Percentiles rank a stretch among this genome's conserved stretches.
Evolutionary conservation across 176 grass and related monocot species (phyloP).

Genomic region (Eragrostis nindensis): DNA sequence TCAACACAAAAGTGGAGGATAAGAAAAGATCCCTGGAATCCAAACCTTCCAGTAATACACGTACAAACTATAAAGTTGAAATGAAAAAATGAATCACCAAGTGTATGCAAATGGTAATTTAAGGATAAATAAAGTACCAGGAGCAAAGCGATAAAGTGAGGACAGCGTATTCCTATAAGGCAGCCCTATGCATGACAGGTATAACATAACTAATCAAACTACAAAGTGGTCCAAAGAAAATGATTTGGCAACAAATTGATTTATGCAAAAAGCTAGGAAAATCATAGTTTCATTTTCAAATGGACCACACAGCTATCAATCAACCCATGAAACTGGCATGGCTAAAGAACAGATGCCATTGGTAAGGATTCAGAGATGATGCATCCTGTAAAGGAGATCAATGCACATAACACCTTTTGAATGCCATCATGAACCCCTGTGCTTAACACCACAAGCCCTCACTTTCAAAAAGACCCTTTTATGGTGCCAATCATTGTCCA

Average conservation of each 20-base stretch:
- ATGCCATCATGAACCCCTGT: conserved; percentile 47
- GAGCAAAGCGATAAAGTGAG: conserved; percentile 38
- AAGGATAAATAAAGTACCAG: conserved; percentile 37
- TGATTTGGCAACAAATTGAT: conserved; percentile 38
- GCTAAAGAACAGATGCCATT: conserved; percentile 42
- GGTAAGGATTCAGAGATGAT: conserved; percentile 39
- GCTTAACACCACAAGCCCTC: conserved; percentile 39
- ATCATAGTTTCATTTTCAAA: conserved; percentile 34
- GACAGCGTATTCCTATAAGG: conserved; percentile 27
- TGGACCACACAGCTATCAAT: conserved; percentile 52
- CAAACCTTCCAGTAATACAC: conserved; percentile 11
- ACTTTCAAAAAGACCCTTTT: conserved; percentile 44
- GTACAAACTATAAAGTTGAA: conserved; percentile 25
- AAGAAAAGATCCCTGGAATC: conserved; percentile 40
- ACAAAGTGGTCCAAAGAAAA: conserved; percentile 47
- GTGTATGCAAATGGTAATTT: conserved; percentile 30
- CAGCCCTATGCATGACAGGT: conserved; percentile 29
- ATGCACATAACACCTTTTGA: conserved; percentile 41
- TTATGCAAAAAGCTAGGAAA: conserved; percentile 18
- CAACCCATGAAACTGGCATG: conserved; percentile 1
- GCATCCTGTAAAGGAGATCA: conserved; percentile 50
- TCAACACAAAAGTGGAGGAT: conserved; percentile 9
- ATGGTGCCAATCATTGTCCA: conserved; percentile 40
- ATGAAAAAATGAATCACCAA: conserved; percentile 4
- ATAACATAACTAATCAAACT: conserved; percentile 46